These are phyloP conservation scores for Spergularia bocconei DNA, from an alignment of 148 eudicot species.

Conservation along the genomic window DNA sequence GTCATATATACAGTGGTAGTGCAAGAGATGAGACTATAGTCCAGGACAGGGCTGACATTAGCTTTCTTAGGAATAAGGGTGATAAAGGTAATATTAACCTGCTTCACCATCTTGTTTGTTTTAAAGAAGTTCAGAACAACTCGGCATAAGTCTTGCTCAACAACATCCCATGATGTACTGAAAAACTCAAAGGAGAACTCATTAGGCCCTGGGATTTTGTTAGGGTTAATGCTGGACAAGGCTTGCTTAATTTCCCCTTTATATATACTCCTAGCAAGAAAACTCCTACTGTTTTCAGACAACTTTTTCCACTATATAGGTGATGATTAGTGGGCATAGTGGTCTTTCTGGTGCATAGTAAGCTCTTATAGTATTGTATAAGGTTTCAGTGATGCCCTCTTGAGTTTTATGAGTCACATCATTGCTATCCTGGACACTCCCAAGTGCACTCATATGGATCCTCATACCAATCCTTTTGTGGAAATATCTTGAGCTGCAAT, in stretches of 20 bases:
- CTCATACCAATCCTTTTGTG: neutral
- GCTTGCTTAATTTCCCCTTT: neutral
- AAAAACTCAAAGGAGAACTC: neutral
- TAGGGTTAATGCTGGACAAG: neutral
- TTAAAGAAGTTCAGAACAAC: neutral
- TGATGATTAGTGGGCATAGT: neutral
- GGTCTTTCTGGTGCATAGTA: neutral
- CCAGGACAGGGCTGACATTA: neutral
- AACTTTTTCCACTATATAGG: neutral
- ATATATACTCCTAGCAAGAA: neutral
- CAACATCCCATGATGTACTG: neutral
- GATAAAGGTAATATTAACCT: neutral
- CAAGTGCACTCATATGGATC: neutral
- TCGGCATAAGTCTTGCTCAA: neutral
- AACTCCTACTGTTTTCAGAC: neutral
- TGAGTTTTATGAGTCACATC: neutral
- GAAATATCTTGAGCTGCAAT: neutral
- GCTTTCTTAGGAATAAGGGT: neutral
- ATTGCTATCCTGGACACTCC: neutral
- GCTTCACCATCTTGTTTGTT: no score
- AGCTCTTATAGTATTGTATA: neutral
- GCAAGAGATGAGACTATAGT: neutral
- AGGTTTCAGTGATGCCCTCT: neutral
- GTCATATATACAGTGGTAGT: neutral
- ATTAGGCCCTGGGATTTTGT: neutral